Base-by-base conservation (phyloP, 2,329 filamentous ascomycete genomes). In the Fusarium cicatricum region DNA sequence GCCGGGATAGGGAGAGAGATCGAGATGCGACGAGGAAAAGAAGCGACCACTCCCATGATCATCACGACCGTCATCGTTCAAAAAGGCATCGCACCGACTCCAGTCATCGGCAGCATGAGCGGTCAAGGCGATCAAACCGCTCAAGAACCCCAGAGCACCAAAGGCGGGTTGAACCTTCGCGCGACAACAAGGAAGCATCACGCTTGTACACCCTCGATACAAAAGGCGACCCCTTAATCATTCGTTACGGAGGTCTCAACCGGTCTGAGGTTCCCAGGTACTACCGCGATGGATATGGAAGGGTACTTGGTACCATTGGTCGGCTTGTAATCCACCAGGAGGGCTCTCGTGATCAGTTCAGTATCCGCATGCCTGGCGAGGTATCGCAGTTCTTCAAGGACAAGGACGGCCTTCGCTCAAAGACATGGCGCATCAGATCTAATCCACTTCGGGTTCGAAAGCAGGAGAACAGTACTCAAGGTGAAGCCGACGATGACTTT, bases 221-320 rank as follows among this genome's bases (percentile, higher is more conserved):
- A 36, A 87, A 86, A 68, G 93, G 94, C 0, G 94, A 98, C 67
- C 78, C 82, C 5, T 82, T 92, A 41, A 92, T 95, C 62, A 73
- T 89, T 38, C 82, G 83, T 21, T 97, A 93, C 71, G 91, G 90
- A 2, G 83, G 85, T 23, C 81, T 90, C 33, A 87, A 97, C 70
- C 85, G 85, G 31, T 90, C 90, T 61, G 84, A 82, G 48, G 76
- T 96, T 11, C 92, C 92, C 0, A 67, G 75, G 3, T 97, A 96
- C 70, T 82, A 82, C 57, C 87, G 91, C 6, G 77, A 78, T 57
- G 90, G 92, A 12, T 78, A 79, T 50, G 92, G 92, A 3, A 82
- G 80, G 52, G 78, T 97, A 1, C 73, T 98, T 11, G 94, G 93
- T 0, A 77, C 88, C 0, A 72, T 78, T 2, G 76, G 77, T 2